These are phyloP conservation scores for Eucalyptus globulus DNA, from an alignment of 345 rosid genomes.

Conservation along the genomic window DNA sequence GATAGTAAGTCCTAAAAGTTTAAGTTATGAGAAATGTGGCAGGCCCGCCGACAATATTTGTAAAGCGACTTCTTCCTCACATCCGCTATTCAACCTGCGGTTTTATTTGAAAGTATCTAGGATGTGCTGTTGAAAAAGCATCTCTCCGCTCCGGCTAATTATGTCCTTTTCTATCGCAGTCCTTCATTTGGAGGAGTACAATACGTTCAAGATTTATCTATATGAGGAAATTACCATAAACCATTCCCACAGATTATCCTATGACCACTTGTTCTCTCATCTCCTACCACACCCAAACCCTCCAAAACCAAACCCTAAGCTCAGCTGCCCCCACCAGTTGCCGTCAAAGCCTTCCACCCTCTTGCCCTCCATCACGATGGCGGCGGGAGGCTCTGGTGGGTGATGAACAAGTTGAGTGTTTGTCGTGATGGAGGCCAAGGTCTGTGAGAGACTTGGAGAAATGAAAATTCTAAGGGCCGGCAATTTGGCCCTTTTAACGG, in stretches of 20 bases:
- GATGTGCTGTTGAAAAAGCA: background rate
- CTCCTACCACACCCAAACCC: background rate
- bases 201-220: background rate
- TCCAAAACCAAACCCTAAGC: background rate
- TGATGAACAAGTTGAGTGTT: background rate
- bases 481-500: background rate
- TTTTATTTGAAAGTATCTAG: background rate
- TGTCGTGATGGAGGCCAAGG: background rate
- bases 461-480: background rate
- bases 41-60: background rate
- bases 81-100: background rate
- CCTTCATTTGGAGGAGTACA: background rate
- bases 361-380: background rate
- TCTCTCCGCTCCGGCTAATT: background rate
- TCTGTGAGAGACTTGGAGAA: background rate
- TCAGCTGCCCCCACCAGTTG: background rate
- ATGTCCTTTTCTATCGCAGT: background rate
- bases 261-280: background rate
- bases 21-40: background rate
- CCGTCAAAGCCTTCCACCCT: background rate
- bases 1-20: background rate
- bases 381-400: background rate
- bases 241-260: background rate
- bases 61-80: background rate
- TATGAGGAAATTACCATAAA: background rate